Percentiles rank a stretch among this genome's conserved stretches.
phyloP scores from a whole-genome alignment of 345 rosid genomes.

The Citrus reticulata region DNA sequence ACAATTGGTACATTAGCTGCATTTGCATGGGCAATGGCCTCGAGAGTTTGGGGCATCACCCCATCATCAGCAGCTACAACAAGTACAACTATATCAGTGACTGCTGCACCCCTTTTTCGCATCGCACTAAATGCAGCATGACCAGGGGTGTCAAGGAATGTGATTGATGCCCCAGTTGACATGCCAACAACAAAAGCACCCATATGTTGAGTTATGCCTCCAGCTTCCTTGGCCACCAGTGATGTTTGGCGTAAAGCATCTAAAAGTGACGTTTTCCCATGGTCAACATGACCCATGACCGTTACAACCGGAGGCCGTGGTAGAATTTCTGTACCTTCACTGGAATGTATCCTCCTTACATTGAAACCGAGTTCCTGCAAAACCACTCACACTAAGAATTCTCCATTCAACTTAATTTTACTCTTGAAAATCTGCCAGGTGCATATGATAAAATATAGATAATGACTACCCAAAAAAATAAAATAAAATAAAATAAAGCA shows the following conservation, averaged over 20 bases:
- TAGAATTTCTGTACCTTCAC: constrained; percentile 58
- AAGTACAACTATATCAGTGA: constrained; percentile 88
- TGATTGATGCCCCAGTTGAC: constrained; percentile 83
- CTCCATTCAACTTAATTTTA: neutral
- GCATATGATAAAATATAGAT: neutral
- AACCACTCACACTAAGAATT: constrained; percentile 8
- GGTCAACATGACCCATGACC: constrained; percentile 98
- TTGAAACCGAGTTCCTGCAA: constrained; percentile 75
- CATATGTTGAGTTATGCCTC: constrained; percentile 95
- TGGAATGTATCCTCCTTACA: constrained; percentile 68
- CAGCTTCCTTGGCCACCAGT: constrained; percentile 89
- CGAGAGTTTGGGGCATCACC: constrained; percentile 96
- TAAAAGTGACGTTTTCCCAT: constrained; percentile 89
- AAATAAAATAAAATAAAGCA: neutral
- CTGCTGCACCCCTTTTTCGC: constrained; percentile 98
- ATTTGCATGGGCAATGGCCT: constrained; percentile 88
- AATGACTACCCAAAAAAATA: neutral
- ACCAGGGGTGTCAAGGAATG: constrained; percentile 94
- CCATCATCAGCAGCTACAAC: constrained; percentile 99
- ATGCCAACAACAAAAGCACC: constrained; percentile 92
- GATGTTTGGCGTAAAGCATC: constrained; percentile 88
- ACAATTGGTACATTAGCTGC: constrained; percentile 84
- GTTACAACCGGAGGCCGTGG: constrained; percentile 86
- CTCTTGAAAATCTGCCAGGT: neutral
- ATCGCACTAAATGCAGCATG: constrained; percentile 95